Conservation (phyloP, 176 grass and related monocot genomes). For the Avena sativa region DNA sequence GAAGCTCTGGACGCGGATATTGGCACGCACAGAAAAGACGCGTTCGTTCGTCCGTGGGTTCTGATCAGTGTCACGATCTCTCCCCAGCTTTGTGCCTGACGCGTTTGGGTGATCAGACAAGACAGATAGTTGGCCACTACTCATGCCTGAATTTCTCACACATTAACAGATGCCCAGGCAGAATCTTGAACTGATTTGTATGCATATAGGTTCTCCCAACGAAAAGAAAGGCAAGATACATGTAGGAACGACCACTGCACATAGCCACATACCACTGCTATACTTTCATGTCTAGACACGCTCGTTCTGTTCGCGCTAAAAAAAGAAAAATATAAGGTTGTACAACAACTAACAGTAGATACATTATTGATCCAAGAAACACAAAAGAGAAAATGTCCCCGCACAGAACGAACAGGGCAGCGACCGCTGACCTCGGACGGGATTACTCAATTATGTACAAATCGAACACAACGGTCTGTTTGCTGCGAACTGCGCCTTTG, state of each 20-base stretch:
- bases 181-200: not conserved
- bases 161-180: not conserved
- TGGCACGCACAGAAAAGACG: not conserved
- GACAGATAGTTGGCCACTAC: not conserved
- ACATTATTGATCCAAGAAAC: constrained; percentile 3
- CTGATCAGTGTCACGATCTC: not conserved
- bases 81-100: constrained; percentile 25
- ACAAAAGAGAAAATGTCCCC: not conserved
- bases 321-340: not conserved
- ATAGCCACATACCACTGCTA: not conserved
- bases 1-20: constrained; percentile 7
- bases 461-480: not conserved
- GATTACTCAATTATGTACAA: constrained; percentile 57
- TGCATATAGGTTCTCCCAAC: no score
- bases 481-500: not conserved
- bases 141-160: not conserved
- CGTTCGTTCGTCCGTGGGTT: not conserved
- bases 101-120: constrained; percentile 14
- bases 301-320: not conserved
- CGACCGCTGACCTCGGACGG: not conserved
- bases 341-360: not conserved
- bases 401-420: not conserved
- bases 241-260: not conserved
- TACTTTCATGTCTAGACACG: not conserved
- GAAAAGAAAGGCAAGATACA: no score